Conservation (phyloP, 176 grass and related monocot species). For the Echinochloa phyllopogon region DNA sequence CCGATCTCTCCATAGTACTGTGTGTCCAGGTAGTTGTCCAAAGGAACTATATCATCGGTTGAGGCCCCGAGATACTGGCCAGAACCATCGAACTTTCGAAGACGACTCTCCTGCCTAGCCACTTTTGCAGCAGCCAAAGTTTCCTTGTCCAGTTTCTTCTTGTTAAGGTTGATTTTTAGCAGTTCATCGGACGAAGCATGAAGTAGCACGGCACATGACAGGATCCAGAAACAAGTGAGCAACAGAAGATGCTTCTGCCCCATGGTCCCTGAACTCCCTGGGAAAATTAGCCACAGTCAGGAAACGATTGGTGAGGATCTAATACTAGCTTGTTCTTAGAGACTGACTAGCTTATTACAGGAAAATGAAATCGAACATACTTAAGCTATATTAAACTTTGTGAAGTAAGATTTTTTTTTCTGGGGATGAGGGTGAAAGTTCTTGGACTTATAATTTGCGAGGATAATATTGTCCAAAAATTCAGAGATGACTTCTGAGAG, state of each 20-base stretch:
- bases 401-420: too few relatives aligned
- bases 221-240: constrained; percentile 58
- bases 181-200: constrained; percentile 62
- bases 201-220: constrained; percentile 53
- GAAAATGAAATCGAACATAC: too few relatives aligned
- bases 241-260: constrained; percentile 49
- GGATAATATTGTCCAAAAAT: background rate
- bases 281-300: constrained; percentile 27
- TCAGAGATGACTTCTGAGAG: background rate
- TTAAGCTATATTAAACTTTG: too few relatives aligned
- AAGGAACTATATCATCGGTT: constrained; percentile 61
- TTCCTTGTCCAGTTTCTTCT: constrained; percentile 64
- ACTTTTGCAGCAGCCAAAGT: constrained; percentile 53
- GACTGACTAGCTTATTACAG: too few relatives aligned
- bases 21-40: constrained; percentile 84
- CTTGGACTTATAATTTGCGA: background rate
- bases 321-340: background rate
- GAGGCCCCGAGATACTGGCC: constrained; percentile 36
- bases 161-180: constrained; percentile 70
- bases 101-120: constrained; percentile 45
- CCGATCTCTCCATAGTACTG: constrained; percentile 82
- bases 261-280: constrained; percentile 48
- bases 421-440: background rate
- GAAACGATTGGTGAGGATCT: background rate
- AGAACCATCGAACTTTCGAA: constrained; percentile 33